Evolutionary conservation across 352 stramenopile species (phyloP).

Genomic region (Phytophthora syringae): DNA sequence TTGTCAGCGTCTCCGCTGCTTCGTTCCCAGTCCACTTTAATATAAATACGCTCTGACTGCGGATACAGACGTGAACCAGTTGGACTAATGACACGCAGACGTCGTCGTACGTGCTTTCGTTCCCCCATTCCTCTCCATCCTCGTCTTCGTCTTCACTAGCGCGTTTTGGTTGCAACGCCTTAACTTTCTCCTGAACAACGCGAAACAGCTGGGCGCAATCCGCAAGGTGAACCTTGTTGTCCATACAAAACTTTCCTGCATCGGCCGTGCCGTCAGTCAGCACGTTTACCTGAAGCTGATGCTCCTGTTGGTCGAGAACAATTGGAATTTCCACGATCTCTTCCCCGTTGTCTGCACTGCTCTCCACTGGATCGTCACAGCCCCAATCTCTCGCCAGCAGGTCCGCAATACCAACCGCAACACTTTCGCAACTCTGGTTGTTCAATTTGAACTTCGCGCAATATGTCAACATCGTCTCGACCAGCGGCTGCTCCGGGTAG

Average conservation of each 20-base stretch:
- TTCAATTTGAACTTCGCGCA: conserved; percentile 33
- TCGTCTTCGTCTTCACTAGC: background rate
- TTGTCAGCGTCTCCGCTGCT: conserved; percentile 1
- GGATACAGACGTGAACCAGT: conserved; percentile 37
- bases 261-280: conserved; percentile 46
- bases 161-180: conserved; percentile 15
- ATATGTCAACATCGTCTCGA: conserved; percentile 38
- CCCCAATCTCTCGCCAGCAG: conserved; percentile 57
- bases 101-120: background rate
- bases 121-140: conserved; percentile 2
- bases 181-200: conserved; percentile 24
- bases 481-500: conserved; percentile 44
- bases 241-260: conserved; percentile 45
- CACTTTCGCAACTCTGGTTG: conserved; percentile 15
- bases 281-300: conserved; percentile 19
- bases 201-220: conserved; percentile 47
- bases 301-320: conserved; percentile 22
- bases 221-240: conserved; percentile 21
- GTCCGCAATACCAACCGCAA: conserved; percentile 27
- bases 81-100: conserved; percentile 41
- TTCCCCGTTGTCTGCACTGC: background rate
- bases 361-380: conserved; percentile 33
- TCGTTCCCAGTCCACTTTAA: conserved; percentile 45
- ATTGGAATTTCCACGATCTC: conserved; percentile 28
- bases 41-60: conserved; percentile 45